A percentile compares a stretch with the other conserved stretches of the same genome.
Conservation (phyloP, 495 filamentous ascomycete species). For the Penicillium robsamsonii region DNA sequence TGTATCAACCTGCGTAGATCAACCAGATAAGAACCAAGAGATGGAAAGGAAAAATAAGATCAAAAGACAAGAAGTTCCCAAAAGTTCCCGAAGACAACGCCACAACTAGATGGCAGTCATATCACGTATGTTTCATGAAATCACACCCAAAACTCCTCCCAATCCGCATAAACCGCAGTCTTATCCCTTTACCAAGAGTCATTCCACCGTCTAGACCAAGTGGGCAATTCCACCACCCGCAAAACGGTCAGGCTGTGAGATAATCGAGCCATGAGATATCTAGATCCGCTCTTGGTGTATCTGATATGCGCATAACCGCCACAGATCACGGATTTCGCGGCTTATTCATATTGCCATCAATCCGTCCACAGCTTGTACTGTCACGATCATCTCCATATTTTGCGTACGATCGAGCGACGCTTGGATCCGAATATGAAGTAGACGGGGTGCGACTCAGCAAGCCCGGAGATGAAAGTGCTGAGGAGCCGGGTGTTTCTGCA, state of each 20-base stretch:
- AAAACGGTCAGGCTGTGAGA: not conserved
- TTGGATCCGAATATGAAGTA: slow-evolving; percentile 26
- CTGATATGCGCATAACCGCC: not conserved
- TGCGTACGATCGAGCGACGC: slow-evolving; percentile 15
- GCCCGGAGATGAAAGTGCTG: slow-evolving; percentile 27
- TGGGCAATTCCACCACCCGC: not conserved
- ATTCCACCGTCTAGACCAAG: not conserved
- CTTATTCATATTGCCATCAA: slow-evolving; percentile 27
- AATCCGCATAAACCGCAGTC: not conserved
- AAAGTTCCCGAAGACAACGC: not conserved
- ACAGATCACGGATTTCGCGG: slow-evolving; percentile 20
- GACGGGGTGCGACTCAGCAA: slow-evolving; percentile 37
- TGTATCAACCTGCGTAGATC: not conserved
- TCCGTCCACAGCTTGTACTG: slow-evolving; percentile 22
- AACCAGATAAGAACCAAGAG: not conserved
- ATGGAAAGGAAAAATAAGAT: not conserved
- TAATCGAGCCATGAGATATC: not conserved
- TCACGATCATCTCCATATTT: slow-evolving; percentile 19
- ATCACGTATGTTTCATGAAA: not conserved
- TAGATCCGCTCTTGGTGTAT: not conserved
- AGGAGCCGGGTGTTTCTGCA: slow-evolving; percentile 23
- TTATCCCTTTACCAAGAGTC: not conserved
- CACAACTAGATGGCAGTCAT: not conserved
- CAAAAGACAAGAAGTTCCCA: too few species aligned
- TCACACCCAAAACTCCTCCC: not conserved